A percentile compares a stretch with the other conserved stretches of the same genome.
phyloP scores from a whole-genome alignment of 805 yeast genomes.

The Myxozyma neotropica region DNA sequence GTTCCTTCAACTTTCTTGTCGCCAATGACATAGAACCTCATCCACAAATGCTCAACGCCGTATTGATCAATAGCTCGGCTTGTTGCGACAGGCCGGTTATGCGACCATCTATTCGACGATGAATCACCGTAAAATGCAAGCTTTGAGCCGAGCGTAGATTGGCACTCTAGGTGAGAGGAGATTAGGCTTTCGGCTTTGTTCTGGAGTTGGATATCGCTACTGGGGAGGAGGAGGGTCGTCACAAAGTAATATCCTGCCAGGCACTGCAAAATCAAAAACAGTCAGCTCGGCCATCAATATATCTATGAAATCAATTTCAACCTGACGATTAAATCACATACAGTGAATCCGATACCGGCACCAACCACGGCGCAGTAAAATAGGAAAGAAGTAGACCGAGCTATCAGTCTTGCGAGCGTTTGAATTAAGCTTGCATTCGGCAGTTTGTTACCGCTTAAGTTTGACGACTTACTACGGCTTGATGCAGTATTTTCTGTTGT shows the following conservation, averaged over 20 bases:
- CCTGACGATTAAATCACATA: neutral
- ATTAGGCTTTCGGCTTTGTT: slow-evolving; percentile 75
- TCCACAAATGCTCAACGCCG: slow-evolving; percentile 72
- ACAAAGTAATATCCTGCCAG: slow-evolving; percentile 41
- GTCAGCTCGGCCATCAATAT: no score
- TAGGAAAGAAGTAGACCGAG: slow-evolving; percentile 14
- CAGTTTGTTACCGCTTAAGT: neutral
- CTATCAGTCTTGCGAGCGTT: slow-evolving; percentile 12
- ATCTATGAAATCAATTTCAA: no score
- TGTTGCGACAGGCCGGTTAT: slow-evolving; percentile 70
- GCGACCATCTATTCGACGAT: slow-evolving; percentile 71
- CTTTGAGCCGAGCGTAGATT: slow-evolving; percentile 58
- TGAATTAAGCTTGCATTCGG: slow-evolving; percentile 1
- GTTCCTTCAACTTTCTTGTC: slow-evolving; percentile 55
- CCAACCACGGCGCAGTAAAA: slow-evolving; percentile 19
- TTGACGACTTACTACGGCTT: no score
- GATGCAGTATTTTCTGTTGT: neutral
- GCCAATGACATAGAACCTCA: slow-evolving; percentile 80
- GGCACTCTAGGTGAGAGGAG: slow-evolving; percentile 62
- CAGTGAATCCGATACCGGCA: slow-evolving; percentile 23
- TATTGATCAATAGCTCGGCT: slow-evolving; percentile 61
- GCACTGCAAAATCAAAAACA: slow-evolving; percentile 15
- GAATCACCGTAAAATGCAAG: slow-evolving; percentile 77
- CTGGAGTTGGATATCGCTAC: slow-evolving; percentile 84
- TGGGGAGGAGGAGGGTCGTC: slow-evolving; percentile 74